Evolutionary conservation across 164 flowering plant genomes (phyloP), one percentile per base, ranked within the genome.

Genomic region (Magnolia sinica): DNA sequence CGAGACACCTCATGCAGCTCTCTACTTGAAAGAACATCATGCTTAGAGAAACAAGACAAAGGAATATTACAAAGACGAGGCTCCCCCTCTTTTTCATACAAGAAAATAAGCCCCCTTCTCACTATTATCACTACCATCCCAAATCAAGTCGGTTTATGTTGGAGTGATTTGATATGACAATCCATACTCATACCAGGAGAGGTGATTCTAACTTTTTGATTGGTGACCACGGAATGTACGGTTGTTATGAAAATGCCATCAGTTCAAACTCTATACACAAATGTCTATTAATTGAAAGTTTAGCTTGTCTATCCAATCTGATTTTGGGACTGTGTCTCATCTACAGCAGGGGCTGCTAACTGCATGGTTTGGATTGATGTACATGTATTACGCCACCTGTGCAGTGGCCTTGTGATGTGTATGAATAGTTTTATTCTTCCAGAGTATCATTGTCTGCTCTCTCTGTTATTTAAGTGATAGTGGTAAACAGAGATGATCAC

Each of bases 1-100:
- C 86, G 81, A 88, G 87, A 87, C 82, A 68, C 76, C 86, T 76
- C 84, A 79, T 85, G 87, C 85, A 79, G 50, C 78, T 66, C 73
- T 55, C 74, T 37, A 37, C 81, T 77, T 74, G 81, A 45, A 79
- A 73, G 76, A 73, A 74, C 50, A 73, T 58, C 13, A 20, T 22
- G 31, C 31, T 23, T 63, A 31, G 51, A 55, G 61, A 55, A 55
- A 55, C 61, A 55, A 51, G 76, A 78, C 76, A 74, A 69, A 50
- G 72, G 72, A 22, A 67, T 77, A 63, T 77, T 72, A 61, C 73
- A 52, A 72, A 65, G 29, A 22, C n/a, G 14, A 51, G 51, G 20
- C 1, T 3, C 45, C 45, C 45, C 2, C 19, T 29, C 5, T 7
- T 76, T 45, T 31, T 37, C 18, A 13, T 37, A 45, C 23, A 8